These are phyloP conservation scores for Suillus subluteus DNA, from an alignment of 768 basidiomycete genomes.

Conservation along the genomic window DNA sequence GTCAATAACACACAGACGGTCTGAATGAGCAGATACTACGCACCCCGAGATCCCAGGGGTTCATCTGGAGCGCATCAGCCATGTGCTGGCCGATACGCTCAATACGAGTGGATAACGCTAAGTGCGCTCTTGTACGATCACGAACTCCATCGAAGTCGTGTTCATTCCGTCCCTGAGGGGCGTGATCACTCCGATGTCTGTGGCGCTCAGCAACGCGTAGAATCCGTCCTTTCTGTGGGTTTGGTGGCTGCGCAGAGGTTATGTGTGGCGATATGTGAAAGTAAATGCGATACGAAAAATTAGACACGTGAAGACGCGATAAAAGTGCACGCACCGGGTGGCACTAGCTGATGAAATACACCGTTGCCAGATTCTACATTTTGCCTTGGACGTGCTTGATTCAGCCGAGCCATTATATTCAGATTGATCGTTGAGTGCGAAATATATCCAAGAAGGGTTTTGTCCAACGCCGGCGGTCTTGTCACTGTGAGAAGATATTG, in stretches of 20 bases:
- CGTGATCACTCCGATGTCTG: constrained; percentile 94
- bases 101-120: constrained; percentile 86
- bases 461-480: too few species aligned
- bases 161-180: constrained; percentile 97
- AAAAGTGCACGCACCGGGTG: constrained; percentile 60
- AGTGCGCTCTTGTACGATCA: constrained; percentile 88
- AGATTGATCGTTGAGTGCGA: too few species aligned
- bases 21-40: constrained; percentile 26
- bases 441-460: too few species aligned
- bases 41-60: constrained; percentile 96
- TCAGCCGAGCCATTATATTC: too few species aligned
- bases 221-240: constrained; percentile 97
- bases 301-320: background rate
- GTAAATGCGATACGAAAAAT: too few species aligned
- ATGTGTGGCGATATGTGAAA: background rate
- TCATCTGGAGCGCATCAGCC: constrained; percentile 86
- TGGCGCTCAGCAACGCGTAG: constrained; percentile 90
- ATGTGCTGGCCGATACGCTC: constrained; percentile 91
- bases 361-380: too few species aligned
- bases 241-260: constrained; percentile 70
- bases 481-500: too few species aligned
- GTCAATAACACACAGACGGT: background rate
- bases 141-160: constrained; percentile 95
- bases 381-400: too few species aligned
- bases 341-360: too few species aligned